phyloP scores from a whole-genome alignment of 1,139 yeast genomes.

The Yamadazyma siamensis region DNA sequence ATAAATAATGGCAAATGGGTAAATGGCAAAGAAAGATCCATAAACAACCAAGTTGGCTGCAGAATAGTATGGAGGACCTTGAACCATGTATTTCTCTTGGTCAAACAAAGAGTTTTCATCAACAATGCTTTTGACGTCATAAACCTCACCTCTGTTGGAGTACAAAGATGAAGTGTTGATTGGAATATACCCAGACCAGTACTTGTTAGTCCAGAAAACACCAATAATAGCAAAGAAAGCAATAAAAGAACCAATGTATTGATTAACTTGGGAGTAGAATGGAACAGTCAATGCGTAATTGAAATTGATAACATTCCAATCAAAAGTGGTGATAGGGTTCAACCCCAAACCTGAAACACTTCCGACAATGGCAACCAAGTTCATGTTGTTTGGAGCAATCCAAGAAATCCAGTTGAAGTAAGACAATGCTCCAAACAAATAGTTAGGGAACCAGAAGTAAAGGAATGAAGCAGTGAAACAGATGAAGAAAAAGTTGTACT shows the following conservation, averaged over 20 bases:
- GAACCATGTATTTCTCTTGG: slow-evolving; percentile 32
- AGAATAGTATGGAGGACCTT: slow-evolving; percentile 55
- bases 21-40: slow-evolving; percentile 37
- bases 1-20: slow-evolving; percentile 40
- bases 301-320: slow-evolving; percentile 39
- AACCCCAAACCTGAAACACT: slow-evolving; percentile 36
- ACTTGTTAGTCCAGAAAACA: slow-evolving; percentile 32
- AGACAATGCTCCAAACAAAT: slow-evolving; percentile 35
- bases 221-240: slow-evolving; percentile 28
- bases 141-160: slow-evolving; percentile 28
- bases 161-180: slow-evolving; percentile 34
- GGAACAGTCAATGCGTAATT: slow-evolving; percentile 36
- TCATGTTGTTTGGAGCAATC: slow-evolving; percentile 37
- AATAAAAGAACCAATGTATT: slow-evolving; percentile 27
- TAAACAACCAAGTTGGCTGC: slow-evolving; percentile 48
- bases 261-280: slow-evolving; percentile 32
- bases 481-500: slow-evolving; percentile 34
- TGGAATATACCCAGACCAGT: slow-evolving; percentile 36
- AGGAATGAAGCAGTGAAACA: slow-evolving; percentile 28
- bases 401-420: slow-evolving; percentile 46
- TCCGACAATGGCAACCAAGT: slow-evolving; percentile 37
- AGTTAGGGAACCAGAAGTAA: slow-evolving; percentile 42
- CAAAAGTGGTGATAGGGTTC: slow-evolving; percentile 42
- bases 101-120: slow-evolving; percentile 27
- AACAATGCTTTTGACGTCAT: slow-evolving; percentile 28